Percentiles rank a stretch among this genome's conserved stretches.
Evolutionary conservation across 345 rosid genomes (phyloP).

Genomic region (Sonneratia alba): DNA sequence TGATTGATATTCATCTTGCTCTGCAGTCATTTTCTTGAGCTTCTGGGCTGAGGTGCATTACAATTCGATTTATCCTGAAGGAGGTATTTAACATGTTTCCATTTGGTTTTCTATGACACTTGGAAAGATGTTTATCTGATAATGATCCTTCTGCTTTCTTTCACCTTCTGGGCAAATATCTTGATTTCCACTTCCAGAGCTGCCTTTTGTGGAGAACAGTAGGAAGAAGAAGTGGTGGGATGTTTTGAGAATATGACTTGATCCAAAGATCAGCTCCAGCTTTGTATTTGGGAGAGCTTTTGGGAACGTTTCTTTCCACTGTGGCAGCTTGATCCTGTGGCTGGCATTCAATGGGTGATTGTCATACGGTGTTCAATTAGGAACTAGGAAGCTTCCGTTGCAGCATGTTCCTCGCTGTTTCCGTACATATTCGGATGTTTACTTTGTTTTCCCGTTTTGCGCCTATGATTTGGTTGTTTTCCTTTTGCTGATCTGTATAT

Average conservation of each 20-base stretch:
- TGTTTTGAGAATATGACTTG: slow-evolving; percentile 14
- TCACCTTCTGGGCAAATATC: not conserved
- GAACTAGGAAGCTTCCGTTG: not conserved
- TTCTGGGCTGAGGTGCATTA: slow-evolving; percentile 99
- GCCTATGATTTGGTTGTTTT: not conserved
- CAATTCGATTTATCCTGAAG: slow-evolving; percentile 86
- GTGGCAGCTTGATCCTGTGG: not conserved
- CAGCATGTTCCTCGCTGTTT: not conserved
- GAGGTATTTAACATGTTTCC: slow-evolving; percentile 28
- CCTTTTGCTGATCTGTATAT: not conserved
- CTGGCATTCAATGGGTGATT: not conserved
- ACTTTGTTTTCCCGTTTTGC: not conserved
- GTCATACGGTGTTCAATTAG: not conserved
- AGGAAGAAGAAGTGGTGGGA: slow-evolving; percentile 45
- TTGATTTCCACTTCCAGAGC: slow-evolving; percentile 21
- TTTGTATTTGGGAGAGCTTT: not conserved
- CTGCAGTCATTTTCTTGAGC: slow-evolving; percentile 75
- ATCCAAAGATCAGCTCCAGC: not conserved
- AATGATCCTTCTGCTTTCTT: not conserved
- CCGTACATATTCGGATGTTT: not conserved
- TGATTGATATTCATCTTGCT: not conserved
- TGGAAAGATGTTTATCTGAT: not conserved
- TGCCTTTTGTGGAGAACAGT: slow-evolving; percentile 19
- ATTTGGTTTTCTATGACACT: not conserved
- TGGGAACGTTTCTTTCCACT: not conserved